A percentile compares a stretch with the other conserved stretches of the same genome.
Conservation (phyloP, 2,329 filamentous ascomycete species). For the Exophiala alcalophila region DNA sequence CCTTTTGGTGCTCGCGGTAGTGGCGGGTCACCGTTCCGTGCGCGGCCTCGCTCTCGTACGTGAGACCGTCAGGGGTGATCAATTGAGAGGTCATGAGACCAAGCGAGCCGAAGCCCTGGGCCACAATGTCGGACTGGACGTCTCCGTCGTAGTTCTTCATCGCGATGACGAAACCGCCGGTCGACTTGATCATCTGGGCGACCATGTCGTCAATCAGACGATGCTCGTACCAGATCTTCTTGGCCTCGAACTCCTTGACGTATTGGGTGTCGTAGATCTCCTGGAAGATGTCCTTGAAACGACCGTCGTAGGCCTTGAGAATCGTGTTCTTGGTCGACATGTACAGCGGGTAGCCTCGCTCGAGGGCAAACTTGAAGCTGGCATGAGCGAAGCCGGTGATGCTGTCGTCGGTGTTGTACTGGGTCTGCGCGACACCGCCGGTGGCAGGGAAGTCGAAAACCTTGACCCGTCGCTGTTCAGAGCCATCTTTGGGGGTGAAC, state of each 20-base stretch:
- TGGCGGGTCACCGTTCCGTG: slow-evolving; percentile 98
- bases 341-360: slow-evolving; percentile 88
- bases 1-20: slow-evolving; percentile 98
- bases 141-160: slow-evolving; percentile 99
- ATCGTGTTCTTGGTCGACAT: slow-evolving; percentile 99
- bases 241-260: slow-evolving; percentile 82
- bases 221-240: slow-evolving; percentile 98
- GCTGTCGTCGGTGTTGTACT: slow-evolving; percentile 98
- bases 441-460: slow-evolving; percentile 86
- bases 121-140: slow-evolving; percentile 96
- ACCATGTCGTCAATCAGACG: slow-evolving; percentile 99
- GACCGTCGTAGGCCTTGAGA: slow-evolving; percentile 95
- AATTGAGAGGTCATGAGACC: slow-evolving; percentile 98
- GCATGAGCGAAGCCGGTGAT: slow-evolving; percentile 94
- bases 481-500: slow-evolving; percentile 72
- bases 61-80: slow-evolving; percentile 93
- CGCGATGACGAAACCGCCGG: slow-evolving; percentile 93
- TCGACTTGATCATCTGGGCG: slow-evolving; percentile 99
- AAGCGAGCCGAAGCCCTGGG: slow-evolving; percentile 95
- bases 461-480: slow-evolving; percentile 78
- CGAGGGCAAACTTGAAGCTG: slow-evolving; percentile 90
- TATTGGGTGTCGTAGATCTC: slow-evolving; percentile 88
- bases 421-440: slow-evolving; percentile 86
- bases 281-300: slow-evolving; percentile 99
- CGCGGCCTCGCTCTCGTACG: slow-evolving; percentile 95